These are phyloP conservation scores for Maudiozyma humilis DNA, from an alignment of 1,139 yeast species.

Conservation along the genomic window DNA sequence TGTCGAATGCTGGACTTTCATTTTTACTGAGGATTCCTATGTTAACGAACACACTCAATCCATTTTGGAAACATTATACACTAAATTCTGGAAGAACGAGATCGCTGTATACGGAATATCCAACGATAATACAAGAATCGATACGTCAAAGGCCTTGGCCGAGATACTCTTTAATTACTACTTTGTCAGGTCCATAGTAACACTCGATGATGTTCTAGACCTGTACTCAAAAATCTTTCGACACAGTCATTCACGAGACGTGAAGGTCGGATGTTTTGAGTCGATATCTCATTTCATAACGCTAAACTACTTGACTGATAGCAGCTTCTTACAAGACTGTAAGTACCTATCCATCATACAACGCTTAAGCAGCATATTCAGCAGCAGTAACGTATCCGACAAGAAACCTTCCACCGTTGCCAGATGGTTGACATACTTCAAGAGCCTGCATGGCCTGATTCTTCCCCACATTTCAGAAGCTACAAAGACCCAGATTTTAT, in stretches of 20 bases:
- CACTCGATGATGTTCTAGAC: constrained; percentile 20
- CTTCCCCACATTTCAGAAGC: constrained; percentile 25
- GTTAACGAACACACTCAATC: constrained; percentile 18
- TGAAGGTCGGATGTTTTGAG: constrained; percentile 30
- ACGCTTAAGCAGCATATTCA: constrained; percentile 17
- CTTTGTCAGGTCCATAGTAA: constrained; percentile 12
- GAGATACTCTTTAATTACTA: constrained; percentile 29
- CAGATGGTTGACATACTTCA: constrained; percentile 21
- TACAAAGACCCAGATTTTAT: constrained; percentile 22
- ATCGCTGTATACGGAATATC: constrained; percentile 25
- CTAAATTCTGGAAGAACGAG: constrained; percentile 21
- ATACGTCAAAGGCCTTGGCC: constrained; percentile 30
- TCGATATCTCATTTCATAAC: constrained; percentile 32
- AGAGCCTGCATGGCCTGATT: constrained; percentile 18
- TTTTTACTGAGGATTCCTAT: constrained; percentile 19
- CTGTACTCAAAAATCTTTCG: constrained; percentile 29
- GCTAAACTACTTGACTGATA: constrained; percentile 23
- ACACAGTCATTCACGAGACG: constrained; percentile 21
- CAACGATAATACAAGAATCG: constrained; percentile 28
- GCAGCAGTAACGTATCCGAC: constrained; percentile 9
- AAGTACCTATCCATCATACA: constrained; percentile 24
- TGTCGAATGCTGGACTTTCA: constrained; percentile 21
- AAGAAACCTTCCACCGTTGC: constrained; percentile 16
- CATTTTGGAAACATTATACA: constrained; percentile 13
- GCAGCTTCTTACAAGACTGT: constrained; percentile 21